phyloP scores from a whole-genome alignment of 148 eudicot species.

The Arbutus unedo region DNA sequence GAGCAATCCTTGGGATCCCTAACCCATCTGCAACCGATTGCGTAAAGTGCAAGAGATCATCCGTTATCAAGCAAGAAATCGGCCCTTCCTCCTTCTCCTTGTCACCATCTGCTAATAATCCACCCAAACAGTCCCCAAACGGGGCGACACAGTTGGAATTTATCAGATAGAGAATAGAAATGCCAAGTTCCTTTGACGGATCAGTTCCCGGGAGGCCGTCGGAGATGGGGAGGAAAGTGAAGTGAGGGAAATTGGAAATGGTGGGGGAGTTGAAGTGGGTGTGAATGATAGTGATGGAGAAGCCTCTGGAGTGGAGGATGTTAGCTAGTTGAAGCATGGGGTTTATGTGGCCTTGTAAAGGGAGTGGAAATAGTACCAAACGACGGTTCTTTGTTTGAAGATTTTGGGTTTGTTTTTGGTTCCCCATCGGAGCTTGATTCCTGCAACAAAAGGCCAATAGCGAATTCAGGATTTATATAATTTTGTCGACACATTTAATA shows the following conservation, averaged over 20 bases:
- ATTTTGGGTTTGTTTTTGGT: neutral
- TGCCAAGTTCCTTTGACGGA: neutral
- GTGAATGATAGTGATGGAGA: conserved; percentile 19
- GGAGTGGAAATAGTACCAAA: conserved; percentile 20
- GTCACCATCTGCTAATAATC: neutral
- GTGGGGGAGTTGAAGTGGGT: conserved; percentile 22
- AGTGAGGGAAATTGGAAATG: conserved; percentile 19
- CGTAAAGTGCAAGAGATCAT: conserved; percentile 33
- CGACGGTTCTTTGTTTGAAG: neutral
- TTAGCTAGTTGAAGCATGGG: conserved; percentile 31
- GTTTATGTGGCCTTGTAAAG: conserved; percentile 29
- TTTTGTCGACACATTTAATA: no score
- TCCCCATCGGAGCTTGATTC: neutral
- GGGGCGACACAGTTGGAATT: conserved; percentile 33
- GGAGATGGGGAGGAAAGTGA: conserved; percentile 33
- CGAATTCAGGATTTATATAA: no score
- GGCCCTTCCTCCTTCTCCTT: neutral
- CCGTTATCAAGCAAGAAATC: conserved; percentile 53
- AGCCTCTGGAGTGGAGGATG: conserved; percentile 27
- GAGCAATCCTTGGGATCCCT: conserved; percentile 50
- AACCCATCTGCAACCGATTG: conserved; percentile 43
- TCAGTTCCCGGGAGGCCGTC: conserved; percentile 24
- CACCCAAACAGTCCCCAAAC: conserved; percentile 31
- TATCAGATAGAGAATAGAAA: conserved; percentile 26
- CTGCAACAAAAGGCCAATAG: neutral